These are phyloP conservation scores for Huntiella decipiens DNA, from an alignment of 2,329 filamentous ascomycete species.

Conservation along the genomic window DNA sequence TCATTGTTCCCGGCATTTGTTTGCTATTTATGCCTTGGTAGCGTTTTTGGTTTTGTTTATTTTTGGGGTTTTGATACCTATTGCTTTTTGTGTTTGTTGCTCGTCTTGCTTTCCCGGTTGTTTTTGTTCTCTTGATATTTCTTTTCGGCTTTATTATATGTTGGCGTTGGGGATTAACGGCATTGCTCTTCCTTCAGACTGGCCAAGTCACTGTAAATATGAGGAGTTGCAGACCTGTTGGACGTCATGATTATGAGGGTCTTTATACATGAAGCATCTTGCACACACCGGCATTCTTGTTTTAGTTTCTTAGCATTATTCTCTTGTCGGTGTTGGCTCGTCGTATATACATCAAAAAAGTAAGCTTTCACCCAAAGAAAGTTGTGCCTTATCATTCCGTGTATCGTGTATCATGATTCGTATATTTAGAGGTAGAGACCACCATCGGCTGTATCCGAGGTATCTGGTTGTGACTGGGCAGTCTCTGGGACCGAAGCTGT, in stretches of 20 bases:
- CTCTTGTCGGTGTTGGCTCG: conserved; percentile 13
- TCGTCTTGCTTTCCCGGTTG: conserved; percentile 4
- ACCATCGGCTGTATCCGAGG: too few species aligned
- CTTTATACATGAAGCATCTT: conserved; percentile 3
- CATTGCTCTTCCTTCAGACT: conserved; percentile 4
- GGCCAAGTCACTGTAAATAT: too few species aligned
- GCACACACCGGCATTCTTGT: conserved; percentile 12
- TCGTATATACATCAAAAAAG: background rate
- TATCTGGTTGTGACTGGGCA: too few species aligned
- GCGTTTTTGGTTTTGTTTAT: background rate
- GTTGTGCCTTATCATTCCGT: conserved; percentile 3
- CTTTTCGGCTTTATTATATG: too few species aligned
- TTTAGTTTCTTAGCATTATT: conserved; percentile 12
- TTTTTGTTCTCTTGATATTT: conserved; percentile 10
- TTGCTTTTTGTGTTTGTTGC: conserved; percentile 10
- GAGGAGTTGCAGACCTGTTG: too few species aligned
- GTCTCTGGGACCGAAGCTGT: too few species aligned
- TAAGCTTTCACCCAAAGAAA: too few species aligned
- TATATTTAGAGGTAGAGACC: too few species aligned
- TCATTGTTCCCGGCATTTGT: background rate
- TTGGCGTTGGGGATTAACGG: background rate
- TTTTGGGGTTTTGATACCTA: conserved; percentile 12
- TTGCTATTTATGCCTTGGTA: background rate
- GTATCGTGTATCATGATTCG: too few species aligned
- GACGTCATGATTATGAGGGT: too few species aligned